Conservation (phyloP, 1,284 basidiomycete genomes). For the Coniophora puteana region DNA sequence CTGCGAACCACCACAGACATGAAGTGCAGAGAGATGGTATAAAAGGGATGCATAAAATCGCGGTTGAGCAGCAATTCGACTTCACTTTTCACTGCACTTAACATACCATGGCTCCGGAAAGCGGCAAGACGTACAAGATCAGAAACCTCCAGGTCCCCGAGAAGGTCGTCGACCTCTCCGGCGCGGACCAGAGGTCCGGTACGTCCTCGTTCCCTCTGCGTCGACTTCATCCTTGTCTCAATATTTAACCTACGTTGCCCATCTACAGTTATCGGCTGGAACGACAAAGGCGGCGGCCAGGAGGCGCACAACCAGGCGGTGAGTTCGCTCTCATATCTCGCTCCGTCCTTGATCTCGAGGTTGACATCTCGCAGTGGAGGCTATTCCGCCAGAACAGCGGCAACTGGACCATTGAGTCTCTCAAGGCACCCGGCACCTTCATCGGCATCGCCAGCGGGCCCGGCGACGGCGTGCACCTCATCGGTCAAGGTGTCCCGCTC, state of each 20-base stretch:
- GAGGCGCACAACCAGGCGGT: constrained; percentile 48
- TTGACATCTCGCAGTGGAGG: constrained; percentile 37
- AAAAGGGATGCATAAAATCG: too few species aligned
- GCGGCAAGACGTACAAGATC: constrained; percentile 38
- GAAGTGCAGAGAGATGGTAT: too few species aligned
- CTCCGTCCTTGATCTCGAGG: background rate
- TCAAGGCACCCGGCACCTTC: constrained; percentile 34
- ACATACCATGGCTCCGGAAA: too few species aligned
- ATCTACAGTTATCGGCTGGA: constrained; percentile 45
- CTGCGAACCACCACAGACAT: too few species aligned
- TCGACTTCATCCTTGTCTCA: background rate
- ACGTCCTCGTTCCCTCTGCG: constrained; percentile 16
- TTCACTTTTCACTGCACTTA: too few species aligned
- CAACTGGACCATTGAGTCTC: constrained; percentile 39
- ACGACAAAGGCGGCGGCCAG: too few species aligned
- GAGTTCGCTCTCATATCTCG: background rate
- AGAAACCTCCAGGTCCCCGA: constrained; percentile 45
- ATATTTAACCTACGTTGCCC: background rate
- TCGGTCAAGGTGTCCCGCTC: constrained; percentile 20
- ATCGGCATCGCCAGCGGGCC: constrained; percentile 31
- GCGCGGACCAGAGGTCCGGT: constrained; percentile 42
- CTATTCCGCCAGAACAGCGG: constrained; percentile 32
- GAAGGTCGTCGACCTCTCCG: constrained; percentile 54
- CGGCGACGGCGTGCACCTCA: constrained; percentile 23
- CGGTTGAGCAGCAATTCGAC: too few species aligned